Conservation (phyloP, 352 stramenopile species). For the Pythium apleroticum region DNA sequence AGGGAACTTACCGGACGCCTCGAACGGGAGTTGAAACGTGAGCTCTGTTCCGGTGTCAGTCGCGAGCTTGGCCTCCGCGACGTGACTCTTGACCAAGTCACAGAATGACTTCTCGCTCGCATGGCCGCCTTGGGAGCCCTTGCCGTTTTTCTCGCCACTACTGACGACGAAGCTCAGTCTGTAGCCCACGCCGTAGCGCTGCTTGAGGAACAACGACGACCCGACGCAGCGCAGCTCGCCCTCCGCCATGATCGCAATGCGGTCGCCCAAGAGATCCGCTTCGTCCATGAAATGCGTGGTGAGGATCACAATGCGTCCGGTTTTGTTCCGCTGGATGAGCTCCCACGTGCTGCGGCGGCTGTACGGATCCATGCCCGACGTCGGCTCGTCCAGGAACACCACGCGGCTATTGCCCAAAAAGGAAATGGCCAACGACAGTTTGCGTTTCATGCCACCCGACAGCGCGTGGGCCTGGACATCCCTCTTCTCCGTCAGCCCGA, state of each 20-base stretch:
- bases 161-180: slow-evolving; percentile 52
- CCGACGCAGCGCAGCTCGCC: slow-evolving; percentile 57
- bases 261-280: slow-evolving; percentile 89
- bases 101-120: slow-evolving; percentile 6
- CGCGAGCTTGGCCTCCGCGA: slow-evolving; percentile 39
- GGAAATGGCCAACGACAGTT: slow-evolving; percentile 74
- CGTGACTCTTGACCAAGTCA: slow-evolving; percentile 34
- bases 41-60: slow-evolving; percentile 79
- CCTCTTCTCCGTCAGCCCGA: slow-evolving; percentile 91
- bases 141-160: neutral
- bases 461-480: slow-evolving; percentile 47
- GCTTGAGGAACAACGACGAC: slow-evolving; percentile 82
- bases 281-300: slow-evolving; percentile 94
- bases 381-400: slow-evolving; percentile 89
- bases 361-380: slow-evolving; percentile 94
- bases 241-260: slow-evolving; percentile 89
- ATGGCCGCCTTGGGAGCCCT: neutral
- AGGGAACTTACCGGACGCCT: slow-evolving; percentile 55
- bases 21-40: slow-evolving; percentile 71
- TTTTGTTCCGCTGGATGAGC: slow-evolving; percentile 63
- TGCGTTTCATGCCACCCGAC: slow-evolving; percentile 80
- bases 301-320: slow-evolving; percentile 78
- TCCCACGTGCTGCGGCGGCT: slow-evolving; percentile 85
- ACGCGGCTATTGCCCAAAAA: slow-evolving; percentile 71
- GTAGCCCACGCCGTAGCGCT: slow-evolving; percentile 75